Evolutionary conservation across 805 yeast genomes (phyloP).

Genomic region (Yamadazyma endophytica): DNA sequence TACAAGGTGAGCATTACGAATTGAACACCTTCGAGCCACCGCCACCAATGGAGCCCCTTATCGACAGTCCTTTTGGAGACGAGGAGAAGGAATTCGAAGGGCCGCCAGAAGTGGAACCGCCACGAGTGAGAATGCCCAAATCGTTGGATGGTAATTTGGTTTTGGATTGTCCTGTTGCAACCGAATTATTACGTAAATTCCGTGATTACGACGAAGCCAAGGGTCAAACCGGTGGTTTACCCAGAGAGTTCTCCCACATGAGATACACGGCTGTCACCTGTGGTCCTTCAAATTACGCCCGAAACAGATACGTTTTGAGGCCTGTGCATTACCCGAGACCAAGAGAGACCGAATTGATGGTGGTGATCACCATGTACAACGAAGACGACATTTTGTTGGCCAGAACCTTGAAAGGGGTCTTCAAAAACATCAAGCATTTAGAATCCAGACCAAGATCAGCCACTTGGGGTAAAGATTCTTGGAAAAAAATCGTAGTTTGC

Average conservation of each 20-base stretch:
- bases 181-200: slow-evolving; percentile 37
- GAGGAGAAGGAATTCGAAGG: slow-evolving; percentile 18
- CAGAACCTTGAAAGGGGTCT: slow-evolving; percentile 58
- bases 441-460: slow-evolving; percentile 44
- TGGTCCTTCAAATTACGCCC: slow-evolving; percentile 62
- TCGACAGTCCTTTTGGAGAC: slow-evolving; percentile 26
- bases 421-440: slow-evolving; percentile 59
- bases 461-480: slow-evolving; percentile 46
- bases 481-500: slow-evolving; percentile 63
- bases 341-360: slow-evolving; percentile 56
- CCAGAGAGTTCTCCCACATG: slow-evolving; percentile 58
- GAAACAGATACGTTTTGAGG: slow-evolving; percentile 53
- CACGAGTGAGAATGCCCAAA: slow-evolving; percentile 24
- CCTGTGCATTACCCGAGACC: slow-evolving; percentile 50
- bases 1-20: slow-evolving; percentile 41
- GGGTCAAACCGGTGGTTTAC: slow-evolving; percentile 40
- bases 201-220: slow-evolving; percentile 32
- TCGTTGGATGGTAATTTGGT: slow-evolving; percentile 44
- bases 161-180: slow-evolving; percentile 44
- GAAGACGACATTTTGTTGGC: slow-evolving; percentile 62
- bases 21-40: slow-evolving; percentile 25
- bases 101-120: slow-evolving; percentile 34
- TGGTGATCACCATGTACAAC: slow-evolving; percentile 63
- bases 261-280: slow-evolving; percentile 63
- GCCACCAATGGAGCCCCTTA: slow-evolving; percentile 6